Evolutionary conservation across 495 filamentous ascomycete genomes (phyloP).

Genomic region (Amorphotheca resinae): DNA sequence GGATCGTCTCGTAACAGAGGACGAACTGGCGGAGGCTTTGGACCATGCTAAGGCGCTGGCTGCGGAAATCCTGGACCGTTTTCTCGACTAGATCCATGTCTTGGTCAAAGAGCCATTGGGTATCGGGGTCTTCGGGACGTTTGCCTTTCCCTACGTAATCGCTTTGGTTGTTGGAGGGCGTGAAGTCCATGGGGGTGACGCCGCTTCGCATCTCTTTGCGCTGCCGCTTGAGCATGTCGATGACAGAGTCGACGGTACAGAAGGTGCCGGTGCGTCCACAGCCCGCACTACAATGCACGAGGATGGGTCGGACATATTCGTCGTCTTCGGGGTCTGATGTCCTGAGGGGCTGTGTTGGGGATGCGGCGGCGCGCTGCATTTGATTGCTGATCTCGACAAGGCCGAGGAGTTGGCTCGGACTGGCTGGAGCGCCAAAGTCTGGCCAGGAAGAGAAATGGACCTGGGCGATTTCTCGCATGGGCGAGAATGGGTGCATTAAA

Average conservation of each 20-base stretch:
- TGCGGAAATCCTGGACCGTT: slow-evolving; percentile 80
- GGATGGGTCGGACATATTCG: slow-evolving; percentile 49
- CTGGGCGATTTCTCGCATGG: slow-evolving; percentile 87
- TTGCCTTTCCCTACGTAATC: slow-evolving; percentile 13
- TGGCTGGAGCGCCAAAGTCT: slow-evolving; percentile 88
- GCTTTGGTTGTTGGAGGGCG: background rate
- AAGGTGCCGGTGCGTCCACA: slow-evolving; percentile 94
- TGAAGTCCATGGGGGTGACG: slow-evolving; percentile 28
- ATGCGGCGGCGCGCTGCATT: slow-evolving; percentile 33
- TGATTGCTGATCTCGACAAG: slow-evolving; percentile 77
- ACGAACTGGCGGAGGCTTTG: slow-evolving; percentile 92
- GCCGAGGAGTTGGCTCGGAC: slow-evolving; percentile 71
- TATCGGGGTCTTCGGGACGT: background rate
- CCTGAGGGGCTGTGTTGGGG: slow-evolving; percentile 24
- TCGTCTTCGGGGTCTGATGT: slow-evolving; percentile 41
- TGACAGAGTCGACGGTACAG: slow-evolving; percentile 88
- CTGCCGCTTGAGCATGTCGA: slow-evolving; percentile 85
- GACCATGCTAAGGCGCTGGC: slow-evolving; percentile 89
- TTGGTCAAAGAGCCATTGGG: slow-evolving; percentile 38
- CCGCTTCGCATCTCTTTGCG: slow-evolving; percentile 29
- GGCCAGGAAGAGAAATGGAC: slow-evolving; percentile 93
- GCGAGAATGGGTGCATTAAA: slow-evolving; percentile 62
- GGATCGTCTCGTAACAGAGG: slow-evolving; percentile 86
- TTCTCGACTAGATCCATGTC: slow-evolving; percentile 66
- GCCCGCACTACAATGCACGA: slow-evolving; percentile 93